Percentiles rank a stretch among this genome's conserved stretches.
Conservation (phyloP, 2,329 filamentous ascomycete genomes). For the Penicillium rolfsii region DNA sequence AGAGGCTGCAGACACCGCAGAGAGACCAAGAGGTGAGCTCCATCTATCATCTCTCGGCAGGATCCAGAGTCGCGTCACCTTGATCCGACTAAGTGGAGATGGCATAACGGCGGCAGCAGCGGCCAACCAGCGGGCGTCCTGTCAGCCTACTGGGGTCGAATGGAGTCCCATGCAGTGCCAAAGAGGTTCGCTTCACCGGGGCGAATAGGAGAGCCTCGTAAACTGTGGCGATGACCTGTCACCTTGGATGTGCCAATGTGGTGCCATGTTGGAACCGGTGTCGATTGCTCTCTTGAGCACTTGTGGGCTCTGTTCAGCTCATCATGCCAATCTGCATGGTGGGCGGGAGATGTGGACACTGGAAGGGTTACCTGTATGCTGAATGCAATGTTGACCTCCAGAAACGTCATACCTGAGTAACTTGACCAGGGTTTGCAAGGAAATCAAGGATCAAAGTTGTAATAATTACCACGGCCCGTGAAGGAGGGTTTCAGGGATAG, state of each 20-base stretch:
- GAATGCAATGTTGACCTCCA: not conserved
- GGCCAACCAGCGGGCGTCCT: conserved; percentile 18
- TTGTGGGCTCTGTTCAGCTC: not conserved
- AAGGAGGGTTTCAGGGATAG: not conserved
- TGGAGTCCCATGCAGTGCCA: not conserved
- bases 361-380: not conserved
- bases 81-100: conserved; percentile 23
- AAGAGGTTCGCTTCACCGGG: conserved; percentile 18
- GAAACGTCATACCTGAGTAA: not conserved
- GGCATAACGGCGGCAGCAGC: conserved; percentile 18
- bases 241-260: conserved; percentile 1
- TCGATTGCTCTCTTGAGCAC: not conserved
- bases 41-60: conserved; percentile 17
- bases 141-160: conserved; percentile 8
- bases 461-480: too few species aligned
- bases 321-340: not conserved
- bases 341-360: not conserved
- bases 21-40: conserved; percentile 22
- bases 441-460: not conserved
- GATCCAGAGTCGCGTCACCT: conserved; percentile 23
- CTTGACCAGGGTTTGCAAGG: not conserved
- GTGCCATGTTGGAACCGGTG: not conserved
- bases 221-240: conserved; percentile 24
- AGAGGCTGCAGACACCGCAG: conserved; percentile 10
- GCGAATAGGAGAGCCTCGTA: conserved; percentile 10